Base-by-base conservation (phyloP, 2,329 filamentous ascomycete species). In the Pseudogymnoascus sp. region DNA sequence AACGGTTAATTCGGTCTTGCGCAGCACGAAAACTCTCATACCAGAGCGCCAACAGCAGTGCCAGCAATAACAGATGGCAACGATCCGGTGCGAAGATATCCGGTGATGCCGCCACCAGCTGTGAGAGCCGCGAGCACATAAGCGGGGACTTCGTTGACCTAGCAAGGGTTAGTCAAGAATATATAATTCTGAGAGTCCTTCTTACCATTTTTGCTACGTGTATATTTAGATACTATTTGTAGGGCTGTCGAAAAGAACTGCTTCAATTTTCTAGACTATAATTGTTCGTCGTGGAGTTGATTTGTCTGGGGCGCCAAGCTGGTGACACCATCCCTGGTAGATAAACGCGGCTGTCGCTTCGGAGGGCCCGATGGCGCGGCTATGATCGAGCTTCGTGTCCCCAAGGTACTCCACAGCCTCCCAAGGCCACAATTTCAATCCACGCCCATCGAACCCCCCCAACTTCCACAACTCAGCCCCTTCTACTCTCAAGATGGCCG, bases 51-150 rank as follows among this genome's bases (percentile, higher is more conserved):
- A 66, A 99, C 91, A 35, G 87, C 86, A 67, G 90, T 79, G 59
- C 94, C 94, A 12, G 94, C 94, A 11, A 84, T 85, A 67, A 97
- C 81, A 11, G 91, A 96, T 37, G 93, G 93, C 58, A 96, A 74
- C 22, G 92, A 97, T 62, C 90, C 84, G 0, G 92, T 94, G 72
- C 87, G 86, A 47, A 87, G 79, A 75, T 91, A 99, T 71, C 94
- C 94, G 71, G 89, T 88, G 63, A 90, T 87, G 66, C 94, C 94
- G 68, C 94, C 94, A 62, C 88, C 82, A 59, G 92, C 91, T 62
- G 92, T 97, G 62, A 97, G 80, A 65, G 85, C 80, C 64, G 89
- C 90, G 70, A 97, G 85, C 70, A 89, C 73, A 74, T 87, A 90
- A 65, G 93, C 91, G 71, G 90, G 85, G 70, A 77, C 81, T 67